Conservation (phyloP, 2,329 filamentous ascomycete genomes). For the Colletotrichum sojae region DNA sequence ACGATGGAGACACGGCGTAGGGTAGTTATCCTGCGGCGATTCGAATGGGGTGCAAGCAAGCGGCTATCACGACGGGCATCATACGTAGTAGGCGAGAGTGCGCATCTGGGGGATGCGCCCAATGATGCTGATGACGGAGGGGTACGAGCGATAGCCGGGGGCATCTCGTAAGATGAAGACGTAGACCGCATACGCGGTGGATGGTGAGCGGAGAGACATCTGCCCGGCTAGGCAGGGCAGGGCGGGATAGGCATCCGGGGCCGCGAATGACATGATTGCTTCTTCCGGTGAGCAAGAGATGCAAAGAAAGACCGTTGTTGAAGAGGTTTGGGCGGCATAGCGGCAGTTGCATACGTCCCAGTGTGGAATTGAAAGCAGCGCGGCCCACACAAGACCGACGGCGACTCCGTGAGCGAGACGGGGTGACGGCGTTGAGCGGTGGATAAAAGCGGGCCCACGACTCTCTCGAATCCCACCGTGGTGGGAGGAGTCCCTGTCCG, state of each 20-base stretch:
- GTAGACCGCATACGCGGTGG: constrained; percentile 11
- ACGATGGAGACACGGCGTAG: constrained; percentile 17
- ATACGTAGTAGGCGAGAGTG: constrained; percentile 2
- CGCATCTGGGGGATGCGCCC: neutral
- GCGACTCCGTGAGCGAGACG: constrained; percentile 37
- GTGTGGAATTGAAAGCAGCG: constrained; percentile 27
- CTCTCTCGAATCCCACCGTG: constrained; percentile 34
- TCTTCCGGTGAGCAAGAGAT: neutral
- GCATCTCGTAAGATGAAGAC: constrained; percentile 27
- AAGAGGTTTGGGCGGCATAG: constrained; percentile 24
- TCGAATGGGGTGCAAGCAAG: neutral
- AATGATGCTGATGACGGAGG: constrained; percentile 17
- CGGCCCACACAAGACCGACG: constrained; percentile 37
- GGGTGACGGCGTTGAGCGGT: constrained; percentile 38
- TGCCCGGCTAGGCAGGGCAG: constrained; percentile 1
- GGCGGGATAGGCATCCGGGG: constrained; percentile 24
- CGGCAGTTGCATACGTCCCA: constrained; percentile 33
- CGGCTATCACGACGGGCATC: constrained; percentile 19
- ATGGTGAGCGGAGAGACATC: constrained; percentile 23
- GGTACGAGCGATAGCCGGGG: neutral
- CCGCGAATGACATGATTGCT: constrained; percentile 10
- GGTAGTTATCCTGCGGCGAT: neutral
- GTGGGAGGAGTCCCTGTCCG: constrained; percentile 16
- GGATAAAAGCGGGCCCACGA: constrained; percentile 27
- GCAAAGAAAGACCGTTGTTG: constrained; percentile 7